These are phyloP conservation scores for Fraxinus quadrangulata DNA, from an alignment of 257 asterid species.

Conservation along the genomic window DNA sequence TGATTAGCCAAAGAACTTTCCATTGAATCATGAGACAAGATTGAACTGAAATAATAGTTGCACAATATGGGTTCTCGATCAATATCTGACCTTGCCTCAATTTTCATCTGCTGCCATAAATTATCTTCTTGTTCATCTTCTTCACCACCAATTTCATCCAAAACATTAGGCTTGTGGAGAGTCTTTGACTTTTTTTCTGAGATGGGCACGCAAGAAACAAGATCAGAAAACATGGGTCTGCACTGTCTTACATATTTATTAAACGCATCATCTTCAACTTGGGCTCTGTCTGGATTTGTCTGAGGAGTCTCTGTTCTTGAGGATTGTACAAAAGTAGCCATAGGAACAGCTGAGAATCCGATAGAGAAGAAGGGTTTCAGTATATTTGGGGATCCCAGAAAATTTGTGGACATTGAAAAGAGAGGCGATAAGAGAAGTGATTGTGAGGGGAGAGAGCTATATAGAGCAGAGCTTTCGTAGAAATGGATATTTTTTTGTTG, in stretches of 20 bases:
- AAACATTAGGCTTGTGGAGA: neutral
- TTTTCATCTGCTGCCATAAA: constrained; percentile 66
- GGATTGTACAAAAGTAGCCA: constrained; percentile 68
- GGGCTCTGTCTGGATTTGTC: constrained; percentile 28
- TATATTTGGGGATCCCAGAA: constrained; percentile 31
- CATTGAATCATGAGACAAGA: constrained; percentile 61
- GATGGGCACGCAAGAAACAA: constrained; percentile 41
- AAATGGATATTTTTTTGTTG: neutral
- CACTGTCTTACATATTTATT: constrained; percentile 44
- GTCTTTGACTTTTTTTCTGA: constrained; percentile 27
- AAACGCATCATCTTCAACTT: constrained; percentile 41
- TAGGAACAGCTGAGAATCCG: constrained; percentile 32
- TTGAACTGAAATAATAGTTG: constrained; percentile 52
- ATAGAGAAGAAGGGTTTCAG: constrained; percentile 24
- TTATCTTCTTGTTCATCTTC: constrained; percentile 31
- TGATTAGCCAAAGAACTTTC: constrained; percentile 65
- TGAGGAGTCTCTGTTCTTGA: constrained; percentile 54
- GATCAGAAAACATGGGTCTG: constrained; percentile 45
- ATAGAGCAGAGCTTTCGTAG: constrained; percentile 20
- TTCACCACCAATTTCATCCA: constrained; percentile 9
- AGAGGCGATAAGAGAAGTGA: constrained; percentile 17
- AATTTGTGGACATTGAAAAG: constrained; percentile 48
- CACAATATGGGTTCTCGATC: constrained; percentile 73
- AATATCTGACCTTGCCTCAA: constrained; percentile 67
- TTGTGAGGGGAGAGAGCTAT: constrained; percentile 22